A percentile compares a stretch with the other conserved stretches of the same genome.
Evolutionary conservation across 768 basidiomycete genomes (phyloP).

Genomic region (Termitomyces titanicus): DNA sequence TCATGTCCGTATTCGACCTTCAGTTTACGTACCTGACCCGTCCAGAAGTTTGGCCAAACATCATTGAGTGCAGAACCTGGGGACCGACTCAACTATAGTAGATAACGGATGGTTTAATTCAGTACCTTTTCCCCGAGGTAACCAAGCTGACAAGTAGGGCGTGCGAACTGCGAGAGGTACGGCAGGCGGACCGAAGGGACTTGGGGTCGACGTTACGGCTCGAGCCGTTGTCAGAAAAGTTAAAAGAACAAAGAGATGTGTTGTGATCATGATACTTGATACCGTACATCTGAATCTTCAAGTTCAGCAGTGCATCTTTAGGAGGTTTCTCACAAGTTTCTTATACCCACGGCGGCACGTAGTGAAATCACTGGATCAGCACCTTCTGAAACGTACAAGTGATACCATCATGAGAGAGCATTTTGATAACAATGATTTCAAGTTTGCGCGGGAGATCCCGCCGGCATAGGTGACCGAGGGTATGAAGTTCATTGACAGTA

Average conservation of each 20-base stretch:
- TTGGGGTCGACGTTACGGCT: conserved; percentile 42
- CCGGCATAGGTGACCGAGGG: too few relatives aligned
- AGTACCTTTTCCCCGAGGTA: conserved; percentile 47
- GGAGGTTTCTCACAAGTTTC: neutral
- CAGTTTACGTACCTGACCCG: conserved; percentile 40
- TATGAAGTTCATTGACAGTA: too few relatives aligned
- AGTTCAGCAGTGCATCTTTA: neutral
- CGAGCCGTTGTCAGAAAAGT: conserved; percentile 15
- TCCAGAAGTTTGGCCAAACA: conserved; percentile 68
- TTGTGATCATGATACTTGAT: neutral
- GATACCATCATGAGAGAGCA: too few relatives aligned
- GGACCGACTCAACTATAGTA: neutral
- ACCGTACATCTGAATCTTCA: too few relatives aligned
- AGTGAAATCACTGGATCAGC: neutral
- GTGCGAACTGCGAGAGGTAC: conserved; percentile 63
- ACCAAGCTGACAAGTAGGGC: conserved; percentile 66
- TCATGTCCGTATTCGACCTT: neutral
- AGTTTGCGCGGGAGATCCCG: too few relatives aligned
- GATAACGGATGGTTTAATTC: conserved; percentile 10
- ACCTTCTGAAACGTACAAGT: conserved; percentile 1
- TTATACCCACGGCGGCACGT: neutral
- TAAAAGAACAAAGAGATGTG: conserved; percentile 3
- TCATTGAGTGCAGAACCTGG: conserved; percentile 40
- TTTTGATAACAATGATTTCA: too few relatives aligned
- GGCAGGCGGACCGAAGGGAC: conserved; percentile 54